Evolutionary conservation across 1,139 yeast genomes (phyloP), one percentile per base, ranked within the genome.

Genomic region (Geotrichum restrictum): DNA sequence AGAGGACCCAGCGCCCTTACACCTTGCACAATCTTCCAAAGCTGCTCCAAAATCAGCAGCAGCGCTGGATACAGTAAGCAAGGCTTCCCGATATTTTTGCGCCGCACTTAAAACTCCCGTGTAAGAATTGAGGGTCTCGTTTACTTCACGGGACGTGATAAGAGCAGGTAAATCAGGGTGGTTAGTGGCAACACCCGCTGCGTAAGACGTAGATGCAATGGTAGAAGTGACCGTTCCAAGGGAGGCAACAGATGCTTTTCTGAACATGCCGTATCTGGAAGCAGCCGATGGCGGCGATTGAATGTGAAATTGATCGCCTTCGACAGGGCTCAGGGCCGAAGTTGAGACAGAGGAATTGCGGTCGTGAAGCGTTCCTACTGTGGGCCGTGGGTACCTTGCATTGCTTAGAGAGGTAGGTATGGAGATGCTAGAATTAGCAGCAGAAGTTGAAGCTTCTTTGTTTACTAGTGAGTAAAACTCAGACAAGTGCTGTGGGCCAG

Each of bases 11-110:
- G 82, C 75, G 34, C 91, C 89, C 64, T 82, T 82, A 53, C 84
- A 78, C 52, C 82, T 76, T 1, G 95, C 87, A 55, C 83, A 76
- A 31, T 76, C 77, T 62, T 87, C 95, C 56, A 88, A 70, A 1
- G 93, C 82, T 6, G 74, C 72, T 0, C 95, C 96, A 66, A 88
- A 81, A 51, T 80, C 83, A 32, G 83, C 83, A 7, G 95, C 87
- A 0, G 88, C 83, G 21, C 68, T 68, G 0, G 89, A 76, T 27
- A 83, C 77, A 3, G 65, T 64, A 22, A 71, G 59, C 54, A 88
- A 68, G 1, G 85, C 79, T 11, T 68, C 61, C 14, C 81, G 69
- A 60, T 84, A 81, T 13, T 68, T 69, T 14, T 70, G 72, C 0
- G 93, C 83, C 32, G 83, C 78, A 1, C 64, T 64, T 24, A 81